Base-by-base conservation (phyloP, 805 yeast genomes). In the Candida xiaguanensis region DNA sequence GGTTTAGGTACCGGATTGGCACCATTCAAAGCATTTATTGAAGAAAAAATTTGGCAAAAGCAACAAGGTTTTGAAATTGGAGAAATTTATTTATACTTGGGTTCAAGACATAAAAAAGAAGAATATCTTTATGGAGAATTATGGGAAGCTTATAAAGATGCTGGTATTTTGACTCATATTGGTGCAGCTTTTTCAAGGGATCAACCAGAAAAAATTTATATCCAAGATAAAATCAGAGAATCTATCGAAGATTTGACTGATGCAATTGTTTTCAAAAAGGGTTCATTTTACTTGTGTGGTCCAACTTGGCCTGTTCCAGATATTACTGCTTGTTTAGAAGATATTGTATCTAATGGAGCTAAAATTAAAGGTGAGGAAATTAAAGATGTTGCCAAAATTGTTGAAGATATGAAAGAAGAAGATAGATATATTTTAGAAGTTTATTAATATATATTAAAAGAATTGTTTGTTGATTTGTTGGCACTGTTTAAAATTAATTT, bases 281-380 rank as follows among this genome's bases (percentile, higher is more conserved):
- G 98, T 42, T 82, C 89, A 18, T 91, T 91, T 77, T 91, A 91
- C 69, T 74, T 91, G 59, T 91, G 98, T 79, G 98, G 98, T 46
- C 98, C 98, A 31, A 91, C 97, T 2, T 91, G 98, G 98, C 98
- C 98, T 24, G 97, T 91, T 56, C 96, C 98, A 8, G 96, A 90
- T 61, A 85, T 91, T 53, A 85, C 96, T 38, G 84, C 82, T 31
- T 95, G 96, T 53, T 70, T 91, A 50, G 84, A 84, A 55, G 95
- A 87, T 48, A 84, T 91, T 51, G 74, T 89, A 37, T 62, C 63
- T 17, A 74, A 75, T 33, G 95, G 86, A 47, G 95, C 95, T 18
- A 70, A 67, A 38, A 70, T 68, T 48, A 74, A 70, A 39, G 95
- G 93, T 41, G 55, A 50, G 38, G 75, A 72, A 37, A 72, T 75